A percentile compares a stretch with the other conserved stretches of the same genome.
phyloP scores from a whole-genome alignment of 768 basidiomycete species.

The Lentinula detonsa region DNA sequence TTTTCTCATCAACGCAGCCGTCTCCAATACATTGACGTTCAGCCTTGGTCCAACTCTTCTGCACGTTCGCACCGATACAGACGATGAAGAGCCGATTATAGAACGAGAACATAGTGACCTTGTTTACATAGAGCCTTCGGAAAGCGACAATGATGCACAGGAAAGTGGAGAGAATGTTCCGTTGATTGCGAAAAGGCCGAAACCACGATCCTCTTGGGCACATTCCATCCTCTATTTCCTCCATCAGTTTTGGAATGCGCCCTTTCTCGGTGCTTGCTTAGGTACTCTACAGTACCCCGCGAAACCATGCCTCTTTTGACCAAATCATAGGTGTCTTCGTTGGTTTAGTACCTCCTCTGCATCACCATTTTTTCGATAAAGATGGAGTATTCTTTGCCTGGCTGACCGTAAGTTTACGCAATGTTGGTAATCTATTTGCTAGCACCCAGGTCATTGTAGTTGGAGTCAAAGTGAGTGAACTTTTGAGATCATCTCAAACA shows the following conservation, averaged over 20 bases:
- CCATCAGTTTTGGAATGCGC: constrained; percentile 1
- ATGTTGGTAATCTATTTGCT: constrained; percentile 5
- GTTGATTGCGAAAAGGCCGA: background rate
- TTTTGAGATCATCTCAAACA: background rate
- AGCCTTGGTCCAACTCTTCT: constrained; percentile 5
- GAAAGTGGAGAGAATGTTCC: background rate
- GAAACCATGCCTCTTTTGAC: background rate
- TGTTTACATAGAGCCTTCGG: background rate
- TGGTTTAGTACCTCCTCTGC: background rate
- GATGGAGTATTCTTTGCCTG: background rate
- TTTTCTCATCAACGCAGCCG: constrained; percentile 5
- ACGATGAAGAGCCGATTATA: background rate
- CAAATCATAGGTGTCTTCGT: background rate
- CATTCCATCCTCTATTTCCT: background rate
- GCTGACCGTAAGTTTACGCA: constrained; percentile 3
- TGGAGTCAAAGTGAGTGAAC: background rate
- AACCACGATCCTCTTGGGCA: background rate
- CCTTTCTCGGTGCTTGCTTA: background rate
- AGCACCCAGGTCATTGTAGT: background rate
- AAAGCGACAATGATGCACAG: background rate
- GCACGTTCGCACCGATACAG: background rate
- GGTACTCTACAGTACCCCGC: background rate
- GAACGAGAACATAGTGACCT: background rate
- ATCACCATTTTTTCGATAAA: constrained; percentile 1
- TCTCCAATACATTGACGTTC: constrained; percentile 2